These are phyloP conservation scores for Leishmania mexicana DNA, from an alignment of 208 protist species.

Conservation along the genomic window DNA sequence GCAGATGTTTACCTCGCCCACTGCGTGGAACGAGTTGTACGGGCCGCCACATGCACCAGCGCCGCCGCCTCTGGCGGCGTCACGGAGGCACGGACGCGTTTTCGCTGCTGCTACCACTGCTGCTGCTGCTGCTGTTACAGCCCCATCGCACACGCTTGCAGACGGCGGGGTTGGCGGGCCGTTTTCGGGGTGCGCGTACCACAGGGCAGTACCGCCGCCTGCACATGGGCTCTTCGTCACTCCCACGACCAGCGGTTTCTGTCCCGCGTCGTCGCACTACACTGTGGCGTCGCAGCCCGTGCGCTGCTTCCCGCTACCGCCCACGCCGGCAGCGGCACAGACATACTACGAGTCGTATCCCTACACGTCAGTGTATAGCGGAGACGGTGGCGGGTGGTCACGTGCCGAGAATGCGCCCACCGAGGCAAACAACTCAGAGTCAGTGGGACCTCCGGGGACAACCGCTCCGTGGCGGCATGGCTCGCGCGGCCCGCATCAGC, in stretches of 20 bases:
- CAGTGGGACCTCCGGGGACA: neutral
- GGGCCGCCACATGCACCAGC: neutral
- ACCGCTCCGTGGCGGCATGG: neutral
- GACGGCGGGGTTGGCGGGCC: neutral
- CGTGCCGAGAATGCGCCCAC: neutral
- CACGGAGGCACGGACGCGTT: neutral
- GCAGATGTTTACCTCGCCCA: slow-evolving; percentile 13
- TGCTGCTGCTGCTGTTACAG: neutral
- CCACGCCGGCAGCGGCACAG: neutral
- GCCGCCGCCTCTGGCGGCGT: neutral
- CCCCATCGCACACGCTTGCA: neutral
- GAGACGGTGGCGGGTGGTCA: neutral
- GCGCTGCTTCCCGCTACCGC: slow-evolving; percentile 12
- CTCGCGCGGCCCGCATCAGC: neutral
- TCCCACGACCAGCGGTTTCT: neutral
- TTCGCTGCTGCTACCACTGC: neutral
- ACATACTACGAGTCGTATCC: neutral
- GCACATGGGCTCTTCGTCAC: neutral
- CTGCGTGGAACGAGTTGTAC: slow-evolving; percentile 13
- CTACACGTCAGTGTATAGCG: neutral
- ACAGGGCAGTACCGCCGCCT: neutral
- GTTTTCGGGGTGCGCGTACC: neutral
- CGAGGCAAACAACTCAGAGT: neutral
- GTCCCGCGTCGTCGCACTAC: slow-evolving; percentile 4
- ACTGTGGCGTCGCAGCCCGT: slow-evolving; percentile 21